Evolutionary conservation across 2,329 filamentous ascomycete species (phyloP).

Genomic region (Atkinsonella hypoxylon): DNA sequence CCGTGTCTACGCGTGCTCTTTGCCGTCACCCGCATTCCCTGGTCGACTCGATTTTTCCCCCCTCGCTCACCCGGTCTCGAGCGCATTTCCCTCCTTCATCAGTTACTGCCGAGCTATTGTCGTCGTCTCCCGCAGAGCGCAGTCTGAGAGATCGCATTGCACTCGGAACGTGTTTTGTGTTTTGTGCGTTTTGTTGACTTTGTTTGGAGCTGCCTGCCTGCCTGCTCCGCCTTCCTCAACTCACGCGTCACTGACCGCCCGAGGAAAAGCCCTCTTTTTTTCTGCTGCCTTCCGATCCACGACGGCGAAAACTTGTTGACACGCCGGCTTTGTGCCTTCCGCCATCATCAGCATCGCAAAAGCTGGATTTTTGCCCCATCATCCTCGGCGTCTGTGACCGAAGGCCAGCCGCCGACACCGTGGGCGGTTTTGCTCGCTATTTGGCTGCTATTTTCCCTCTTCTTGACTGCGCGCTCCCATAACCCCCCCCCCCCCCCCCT

Average conservation of each 20-base stretch:
- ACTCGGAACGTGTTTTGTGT: neutral
- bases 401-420: slow-evolving; percentile 3
- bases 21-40: slow-evolving; percentile 4
- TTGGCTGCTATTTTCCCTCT: neutral
- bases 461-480: neutral
- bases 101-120: neutral
- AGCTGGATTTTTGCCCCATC: slow-evolving; percentile 1
- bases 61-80: neutral
- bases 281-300: neutral
- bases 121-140: neutral
- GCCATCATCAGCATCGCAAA: slow-evolving; percentile 4
- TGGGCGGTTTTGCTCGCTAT: neutral
- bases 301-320: slow-evolving; percentile 3
- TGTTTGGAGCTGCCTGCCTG: neutral
- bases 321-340: slow-evolving; percentile 4
- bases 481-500: too few species aligned
- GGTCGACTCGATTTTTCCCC: neutral
- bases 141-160: neutral
- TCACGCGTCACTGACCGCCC: slow-evolving; percentile 6
- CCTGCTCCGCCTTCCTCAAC: neutral
- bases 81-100: slow-evolving; percentile 4
- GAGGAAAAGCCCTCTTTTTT: slow-evolving; percentile 2
- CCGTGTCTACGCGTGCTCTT: slow-evolving; percentile 7
- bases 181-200: too few species aligned
- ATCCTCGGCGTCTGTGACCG: neutral